A percentile compares a stretch with the other conserved stretches of the same genome.
phyloP scores from a whole-genome alignment of 1,284 basidiomycete species.

The Lentinula novae-zelandiae region DNA sequence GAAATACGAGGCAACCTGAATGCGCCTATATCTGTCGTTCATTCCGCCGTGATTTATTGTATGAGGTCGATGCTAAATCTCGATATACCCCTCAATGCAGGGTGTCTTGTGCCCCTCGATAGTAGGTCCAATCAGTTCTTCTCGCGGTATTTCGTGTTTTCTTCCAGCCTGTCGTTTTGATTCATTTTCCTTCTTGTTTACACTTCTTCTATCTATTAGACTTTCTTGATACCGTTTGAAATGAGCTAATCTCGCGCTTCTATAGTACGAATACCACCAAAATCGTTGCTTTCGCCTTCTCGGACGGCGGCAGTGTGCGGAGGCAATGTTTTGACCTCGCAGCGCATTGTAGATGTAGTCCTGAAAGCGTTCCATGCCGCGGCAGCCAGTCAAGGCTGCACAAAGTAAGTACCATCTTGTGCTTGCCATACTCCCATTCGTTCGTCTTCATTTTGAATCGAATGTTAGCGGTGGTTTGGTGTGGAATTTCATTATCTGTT shows the following conservation, averaged over 20 bases:
- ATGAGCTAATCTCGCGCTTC: not conserved
- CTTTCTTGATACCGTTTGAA: not conserved
- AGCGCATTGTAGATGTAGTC: constrained; percentile 94
- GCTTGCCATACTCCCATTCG: no score
- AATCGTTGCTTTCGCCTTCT: constrained; percentile 80
- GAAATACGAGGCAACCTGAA: constrained; percentile 92
- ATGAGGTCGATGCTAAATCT: constrained; percentile 89
- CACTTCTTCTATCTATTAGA: not conserved
- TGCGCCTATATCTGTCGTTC: constrained; percentile 83
- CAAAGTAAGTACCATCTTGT: constrained; percentile 54
- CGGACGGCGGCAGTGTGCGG: constrained; percentile 88
- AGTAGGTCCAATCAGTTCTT: constrained; percentile 39
- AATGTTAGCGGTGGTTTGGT: not conserved
- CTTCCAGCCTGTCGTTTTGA: no score
- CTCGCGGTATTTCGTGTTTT: not conserved
- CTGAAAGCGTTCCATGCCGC: constrained; percentile 91
- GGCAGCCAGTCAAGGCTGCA: constrained; percentile 93
- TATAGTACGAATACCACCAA: constrained; percentile 77
- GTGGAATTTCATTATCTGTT: not conserved
- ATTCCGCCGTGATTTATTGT: constrained; percentile 94
- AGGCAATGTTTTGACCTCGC: constrained; percentile 90
- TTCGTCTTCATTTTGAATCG: not conserved
- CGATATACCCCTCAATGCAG: constrained; percentile 93
- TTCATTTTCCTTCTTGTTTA: not conserved
- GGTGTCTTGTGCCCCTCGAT: constrained; percentile 79